Conservation (phyloP, 2,329 filamentous ascomycete species). For the Pestalotiopsis sp. region DNA sequence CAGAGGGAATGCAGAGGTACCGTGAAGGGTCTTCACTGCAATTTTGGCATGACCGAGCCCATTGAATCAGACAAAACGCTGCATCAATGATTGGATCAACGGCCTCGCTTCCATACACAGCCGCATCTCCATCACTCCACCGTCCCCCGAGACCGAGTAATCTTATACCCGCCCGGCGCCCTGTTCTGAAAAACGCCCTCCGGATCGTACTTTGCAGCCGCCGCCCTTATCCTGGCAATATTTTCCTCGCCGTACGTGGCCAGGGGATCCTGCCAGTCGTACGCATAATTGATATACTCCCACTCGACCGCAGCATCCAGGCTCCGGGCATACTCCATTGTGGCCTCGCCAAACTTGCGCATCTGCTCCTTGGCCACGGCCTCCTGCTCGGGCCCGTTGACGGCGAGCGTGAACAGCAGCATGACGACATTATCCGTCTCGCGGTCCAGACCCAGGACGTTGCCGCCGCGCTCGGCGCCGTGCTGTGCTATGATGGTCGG, state of each 20-base stretch:
- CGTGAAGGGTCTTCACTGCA: no score
- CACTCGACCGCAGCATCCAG: constrained; percentile 25
- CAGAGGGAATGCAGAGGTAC: no score
- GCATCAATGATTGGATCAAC: no score
- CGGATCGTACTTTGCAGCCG: constrained; percentile 38
- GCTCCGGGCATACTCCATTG: constrained; percentile 20
- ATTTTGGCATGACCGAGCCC: no score
- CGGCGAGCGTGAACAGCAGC: constrained; percentile 31
- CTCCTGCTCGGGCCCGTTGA: constrained; percentile 29
- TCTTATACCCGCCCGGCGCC: constrained; percentile 40
- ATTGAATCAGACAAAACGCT: no score
- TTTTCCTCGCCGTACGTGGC: constrained; percentile 36
- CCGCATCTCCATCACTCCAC: constrained; percentile 29
- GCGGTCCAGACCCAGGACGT: constrained; percentile 39
- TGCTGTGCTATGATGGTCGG: constrained; percentile 35
- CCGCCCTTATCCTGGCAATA: constrained; percentile 27
- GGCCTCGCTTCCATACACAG: no score
- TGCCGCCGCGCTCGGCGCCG: constrained; percentile 36
- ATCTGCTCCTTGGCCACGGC: constrained; percentile 31
- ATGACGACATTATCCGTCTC: constrained; percentile 31
- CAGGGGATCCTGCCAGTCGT: constrained; percentile 30
- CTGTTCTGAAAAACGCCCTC: constrained; percentile 35
- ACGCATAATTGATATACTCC: constrained; percentile 40
- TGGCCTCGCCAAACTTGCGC: constrained; percentile 27
- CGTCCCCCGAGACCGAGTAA: constrained; percentile 14